These are phyloP conservation scores for Knufia fluminis DNA, from an alignment of 2,329 filamentous ascomycete genomes.

Conservation along the genomic window DNA sequence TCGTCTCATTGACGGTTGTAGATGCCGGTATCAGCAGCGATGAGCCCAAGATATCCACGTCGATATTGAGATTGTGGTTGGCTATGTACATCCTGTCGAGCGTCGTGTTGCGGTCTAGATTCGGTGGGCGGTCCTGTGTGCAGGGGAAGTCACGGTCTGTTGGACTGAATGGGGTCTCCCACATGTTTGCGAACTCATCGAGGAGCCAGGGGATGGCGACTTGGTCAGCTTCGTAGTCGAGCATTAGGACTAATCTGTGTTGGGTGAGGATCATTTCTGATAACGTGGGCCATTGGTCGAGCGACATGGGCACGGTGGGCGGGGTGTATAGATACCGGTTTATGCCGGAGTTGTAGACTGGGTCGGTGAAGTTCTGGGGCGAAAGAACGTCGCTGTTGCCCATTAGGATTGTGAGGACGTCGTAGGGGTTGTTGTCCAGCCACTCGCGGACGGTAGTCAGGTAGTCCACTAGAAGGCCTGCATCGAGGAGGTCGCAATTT, in stretches of 20 bases:
- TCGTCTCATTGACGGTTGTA: constrained; percentile 61
- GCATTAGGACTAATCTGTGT: constrained; percentile 67
- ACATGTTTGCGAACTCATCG: constrained; percentile 79
- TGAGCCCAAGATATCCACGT: constrained; percentile 57
- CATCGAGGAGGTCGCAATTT: constrained; percentile 70
- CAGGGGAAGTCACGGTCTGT: constrained; percentile 64
- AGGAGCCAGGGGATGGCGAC: constrained; percentile 70
- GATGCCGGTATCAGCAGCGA: constrained; percentile 63
- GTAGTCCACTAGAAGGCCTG: constrained; percentile 66
- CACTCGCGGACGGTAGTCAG: constrained; percentile 60
- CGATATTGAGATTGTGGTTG: constrained; percentile 84
- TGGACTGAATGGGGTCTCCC: constrained; percentile 83
- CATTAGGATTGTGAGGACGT: constrained; percentile 78
- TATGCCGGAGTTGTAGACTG: constrained; percentile 64
- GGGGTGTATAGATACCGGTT: constrained; percentile 65
- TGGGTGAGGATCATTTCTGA: constrained; percentile 62
- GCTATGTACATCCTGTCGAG: constrained; percentile 64
- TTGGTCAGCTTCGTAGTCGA: constrained; percentile 80
- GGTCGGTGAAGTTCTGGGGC: constrained; percentile 54
- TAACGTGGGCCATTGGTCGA: constrained; percentile 76
- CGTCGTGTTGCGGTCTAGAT: constrained; percentile 37
- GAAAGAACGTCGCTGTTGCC: constrained; percentile 72
- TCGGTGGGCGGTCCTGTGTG: constrained; percentile 64
- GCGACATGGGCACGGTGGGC: constrained; percentile 57
- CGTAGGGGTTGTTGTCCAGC: constrained; percentile 69